These are phyloP conservation scores for Lachancea nothofagi DNA, from an alignment of 805 yeast genomes.

Conservation along the genomic window DNA sequence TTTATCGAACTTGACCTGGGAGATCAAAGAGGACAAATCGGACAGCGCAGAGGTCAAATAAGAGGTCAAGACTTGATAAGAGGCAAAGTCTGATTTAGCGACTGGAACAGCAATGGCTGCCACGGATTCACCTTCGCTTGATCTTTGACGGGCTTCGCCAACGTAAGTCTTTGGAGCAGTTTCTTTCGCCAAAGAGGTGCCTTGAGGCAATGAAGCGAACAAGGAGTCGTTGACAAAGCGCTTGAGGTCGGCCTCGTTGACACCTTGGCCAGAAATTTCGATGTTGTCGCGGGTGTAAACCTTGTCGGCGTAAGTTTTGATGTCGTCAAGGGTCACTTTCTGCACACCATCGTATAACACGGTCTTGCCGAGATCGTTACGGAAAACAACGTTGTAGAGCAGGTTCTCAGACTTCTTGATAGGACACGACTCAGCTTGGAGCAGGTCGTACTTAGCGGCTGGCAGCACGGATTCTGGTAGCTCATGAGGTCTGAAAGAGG, in stretches of 20 bases:
- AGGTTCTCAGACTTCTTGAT: conserved; percentile 64
- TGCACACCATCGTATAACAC: conserved; percentile 64
- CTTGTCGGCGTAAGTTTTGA: conserved; percentile 58
- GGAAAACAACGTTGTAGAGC: conserved; percentile 75
- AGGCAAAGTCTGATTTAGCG: conserved; percentile 53
- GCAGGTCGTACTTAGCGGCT: conserved; percentile 59
- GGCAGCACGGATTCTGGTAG: conserved; percentile 77
- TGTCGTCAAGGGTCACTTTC: conserved; percentile 54
- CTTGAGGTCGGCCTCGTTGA: conserved; percentile 62
- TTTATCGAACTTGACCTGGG: conserved; percentile 49
- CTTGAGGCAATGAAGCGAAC: conserved; percentile 51
- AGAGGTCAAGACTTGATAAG: conserved; percentile 65
- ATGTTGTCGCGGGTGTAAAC: conserved; percentile 69
- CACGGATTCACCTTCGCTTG: conserved; percentile 51
- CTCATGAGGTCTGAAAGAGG: conserved; percentile 80
- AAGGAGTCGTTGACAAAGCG: conserved; percentile 65
- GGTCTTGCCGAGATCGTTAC: conserved; percentile 83
- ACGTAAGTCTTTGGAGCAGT: conserved; percentile 41
- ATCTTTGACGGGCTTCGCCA: conserved; percentile 69
- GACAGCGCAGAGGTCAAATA: conserved; percentile 58
- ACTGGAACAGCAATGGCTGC: conserved; percentile 83
- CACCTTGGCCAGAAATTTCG: conserved; percentile 67
- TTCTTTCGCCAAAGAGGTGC: conserved; percentile 41
- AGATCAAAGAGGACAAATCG: conserved; percentile 46
- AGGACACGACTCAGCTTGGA: conserved; percentile 47